Percentiles rank a stretch among this genome's conserved stretches.
Conservation (phyloP, 257 asterid species). For the Solanum gracilifrons region DNA sequence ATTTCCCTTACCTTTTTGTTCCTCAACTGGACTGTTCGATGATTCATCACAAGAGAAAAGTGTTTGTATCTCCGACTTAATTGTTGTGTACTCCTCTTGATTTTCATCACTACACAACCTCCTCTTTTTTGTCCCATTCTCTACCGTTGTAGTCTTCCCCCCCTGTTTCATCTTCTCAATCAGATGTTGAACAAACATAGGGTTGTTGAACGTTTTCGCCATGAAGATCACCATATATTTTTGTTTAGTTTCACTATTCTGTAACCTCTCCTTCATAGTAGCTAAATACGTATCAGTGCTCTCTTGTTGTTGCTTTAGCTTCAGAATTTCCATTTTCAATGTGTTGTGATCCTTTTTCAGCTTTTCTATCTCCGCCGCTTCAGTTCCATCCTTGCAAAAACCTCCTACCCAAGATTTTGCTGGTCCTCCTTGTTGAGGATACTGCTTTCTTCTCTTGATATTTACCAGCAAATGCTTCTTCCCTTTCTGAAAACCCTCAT, state of each 20-base stretch:
- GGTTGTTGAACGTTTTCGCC: slow-evolving; percentile 43
- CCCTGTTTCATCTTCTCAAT: slow-evolving; percentile 25
- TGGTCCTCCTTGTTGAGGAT: slow-evolving; percentile 14
- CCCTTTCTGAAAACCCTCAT: slow-evolving; percentile 57
- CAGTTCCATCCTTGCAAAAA: slow-evolving; percentile 10
- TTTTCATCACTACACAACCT: background rate
- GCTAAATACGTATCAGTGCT: slow-evolving; percentile 30
- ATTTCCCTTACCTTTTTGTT: background rate
- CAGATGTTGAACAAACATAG: slow-evolving; percentile 24
- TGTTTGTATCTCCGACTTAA: slow-evolving; percentile 28
- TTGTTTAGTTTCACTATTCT: slow-evolving; percentile 32
- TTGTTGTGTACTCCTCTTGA: slow-evolving; percentile 28
- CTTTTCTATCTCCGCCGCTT: slow-evolving; percentile 38
- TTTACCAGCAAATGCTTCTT: slow-evolving; percentile 65
- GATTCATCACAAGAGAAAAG: slow-evolving; percentile 39
- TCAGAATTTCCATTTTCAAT: slow-evolving; percentile 34
- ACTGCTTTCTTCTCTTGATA: slow-evolving; percentile 62
- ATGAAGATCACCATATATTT: slow-evolving; percentile 31
- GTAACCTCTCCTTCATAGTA: slow-evolving; percentile 34
- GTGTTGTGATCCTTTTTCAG: slow-evolving; percentile 30
- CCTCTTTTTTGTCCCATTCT: slow-evolving; percentile 8
- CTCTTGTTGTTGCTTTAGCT: slow-evolving; percentile 56
- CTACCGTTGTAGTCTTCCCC: background rate
- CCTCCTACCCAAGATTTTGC: slow-evolving; percentile 17
- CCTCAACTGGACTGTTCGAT: slow-evolving; percentile 12